phyloP scores from a whole-genome alignment of 441 rosid species.

The Pelargonium cotyledonis region DNA sequence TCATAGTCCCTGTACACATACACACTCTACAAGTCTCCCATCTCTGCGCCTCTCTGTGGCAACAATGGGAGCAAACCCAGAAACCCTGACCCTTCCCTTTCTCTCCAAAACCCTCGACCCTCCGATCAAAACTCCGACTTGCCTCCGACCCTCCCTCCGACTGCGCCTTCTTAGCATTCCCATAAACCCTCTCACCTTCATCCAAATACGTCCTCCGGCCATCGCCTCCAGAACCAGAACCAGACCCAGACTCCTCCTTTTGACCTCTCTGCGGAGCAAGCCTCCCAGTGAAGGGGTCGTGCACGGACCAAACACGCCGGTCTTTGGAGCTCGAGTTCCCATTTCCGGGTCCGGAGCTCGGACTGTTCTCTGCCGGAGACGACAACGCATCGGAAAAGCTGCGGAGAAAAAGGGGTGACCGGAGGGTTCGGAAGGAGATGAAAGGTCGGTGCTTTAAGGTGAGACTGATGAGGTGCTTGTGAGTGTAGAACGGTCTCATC shows the following conservation, averaged over 20 bases:
- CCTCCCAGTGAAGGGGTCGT: slow-evolving; percentile 25
- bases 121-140: too few species aligned
- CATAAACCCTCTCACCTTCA: slow-evolving; percentile 9
- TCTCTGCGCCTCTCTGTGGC: too few species aligned
- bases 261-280: background rate
- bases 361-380: slow-evolving; percentile 11
- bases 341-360: slow-evolving; percentile 5
- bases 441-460: background rate
- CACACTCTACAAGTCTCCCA: too few species aligned
- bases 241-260: slow-evolving; percentile 3
- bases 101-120: too few species aligned
- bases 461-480: slow-evolving; percentile 17
- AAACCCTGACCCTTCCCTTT: too few species aligned
- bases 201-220: too few species aligned
- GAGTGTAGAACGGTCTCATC: slow-evolving; percentile 30
- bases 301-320: slow-evolving; percentile 26
- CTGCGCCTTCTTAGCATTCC: slow-evolving; percentile 12
- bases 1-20: too few species aligned
- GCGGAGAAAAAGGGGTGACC: slow-evolving; percentile 11
- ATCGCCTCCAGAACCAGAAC: slow-evolving; percentile 10
- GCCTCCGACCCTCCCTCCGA: too few species aligned
- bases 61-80: too few species aligned
- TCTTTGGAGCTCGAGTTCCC: background rate
- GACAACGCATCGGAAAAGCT: slow-evolving; percentile 12
- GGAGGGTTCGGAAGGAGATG: slow-evolving; percentile 14